Conservation (phyloP, 805 yeast species). For the Sungouiozyma ichnusensis region DNA sequence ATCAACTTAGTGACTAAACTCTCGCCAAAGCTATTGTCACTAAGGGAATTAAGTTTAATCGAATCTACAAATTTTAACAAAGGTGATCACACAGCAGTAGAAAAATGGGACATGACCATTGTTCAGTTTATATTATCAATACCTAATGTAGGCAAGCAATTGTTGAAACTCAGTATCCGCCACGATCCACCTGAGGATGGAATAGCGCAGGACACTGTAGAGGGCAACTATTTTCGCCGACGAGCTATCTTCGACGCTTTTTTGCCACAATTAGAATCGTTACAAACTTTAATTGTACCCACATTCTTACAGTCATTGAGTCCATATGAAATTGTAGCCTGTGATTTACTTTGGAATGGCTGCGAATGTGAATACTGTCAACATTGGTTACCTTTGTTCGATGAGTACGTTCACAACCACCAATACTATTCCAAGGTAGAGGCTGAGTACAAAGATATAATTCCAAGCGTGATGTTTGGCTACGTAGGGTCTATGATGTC, state of each 20-base stretch:
- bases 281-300: slow-evolving; percentile 44
- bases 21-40: slow-evolving; percentile 24
- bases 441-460: slow-evolving; percentile 47
- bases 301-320: slow-evolving; percentile 49
- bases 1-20: slow-evolving; percentile 32
- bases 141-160: slow-evolving; percentile 21
- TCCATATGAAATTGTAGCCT: slow-evolving; percentile 60
- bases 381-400: slow-evolving; percentile 40
- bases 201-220: slow-evolving; percentile 51
- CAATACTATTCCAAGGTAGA: slow-evolving; percentile 41
- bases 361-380: slow-evolving; percentile 54
- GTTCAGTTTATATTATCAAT: slow-evolving; percentile 33
- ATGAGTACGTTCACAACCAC: slow-evolving; percentile 53
- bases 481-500: slow-evolving; percentile 38
- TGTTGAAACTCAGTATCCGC: slow-evolving; percentile 39
- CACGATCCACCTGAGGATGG: slow-evolving; percentile 54
- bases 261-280: slow-evolving; percentile 35
- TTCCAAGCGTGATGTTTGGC: slow-evolving; percentile 47
- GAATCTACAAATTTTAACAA: slow-evolving; percentile 25
- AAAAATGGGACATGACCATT: slow-evolving; percentile 43
- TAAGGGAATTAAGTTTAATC: slow-evolving; percentile 23
- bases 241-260: slow-evolving; percentile 38
- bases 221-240: slow-evolving; percentile 61
- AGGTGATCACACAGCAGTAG: slow-evolving; percentile 39
- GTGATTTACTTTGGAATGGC: slow-evolving; percentile 69